These are phyloP conservation scores for Bocquillonia castaneifolia DNA, from an alignment of 441 rosid genomes.

Conservation along the genomic window DNA sequence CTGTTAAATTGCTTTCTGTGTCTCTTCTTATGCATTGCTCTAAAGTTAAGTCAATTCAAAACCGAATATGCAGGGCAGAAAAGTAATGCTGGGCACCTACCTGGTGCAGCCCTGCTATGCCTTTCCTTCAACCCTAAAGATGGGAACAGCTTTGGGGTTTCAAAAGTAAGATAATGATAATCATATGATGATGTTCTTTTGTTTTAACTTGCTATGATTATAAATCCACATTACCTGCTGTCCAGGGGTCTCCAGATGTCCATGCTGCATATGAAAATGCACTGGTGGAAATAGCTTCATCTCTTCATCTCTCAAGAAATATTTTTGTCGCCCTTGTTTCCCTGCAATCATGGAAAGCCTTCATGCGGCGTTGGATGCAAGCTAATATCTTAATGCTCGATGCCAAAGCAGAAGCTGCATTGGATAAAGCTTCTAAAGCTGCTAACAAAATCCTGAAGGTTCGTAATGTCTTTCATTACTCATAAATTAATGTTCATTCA, in stretches of 20 bases:
- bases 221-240: conserved; percentile 22
- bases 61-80: conserved; percentile 52
- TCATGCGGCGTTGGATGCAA: conserved; percentile 78
- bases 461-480: conserved; percentile 14
- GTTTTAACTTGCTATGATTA: conserved; percentile 19
- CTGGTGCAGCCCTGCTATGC: conserved; percentile 81
- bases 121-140: conserved; percentile 53
- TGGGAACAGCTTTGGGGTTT: conserved; percentile 37
- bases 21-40: not conserved
- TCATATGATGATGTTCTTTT: conserved; percentile 16
- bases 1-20: conserved; percentile 12
- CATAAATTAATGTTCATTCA: not conserved
- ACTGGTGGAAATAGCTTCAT: conserved; percentile 59
- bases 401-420: conserved; percentile 38
- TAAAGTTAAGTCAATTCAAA: conserved; percentile 9
- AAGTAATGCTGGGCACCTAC: conserved; percentile 46
- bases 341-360: conserved; percentile 86
- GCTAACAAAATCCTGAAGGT: conserved; percentile 89
- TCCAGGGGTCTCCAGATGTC: conserved; percentile 49
- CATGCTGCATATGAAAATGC: conserved; percentile 60
- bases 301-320: conserved; percentile 84
- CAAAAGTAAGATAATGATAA: conserved; percentile 48
- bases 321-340: conserved; percentile 73
- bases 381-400: conserved; percentile 45
- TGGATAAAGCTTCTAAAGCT: conserved; percentile 68